Base-by-base conservation (phyloP, 257 asterid genomes). In the Sherardia arvensis region DNA sequence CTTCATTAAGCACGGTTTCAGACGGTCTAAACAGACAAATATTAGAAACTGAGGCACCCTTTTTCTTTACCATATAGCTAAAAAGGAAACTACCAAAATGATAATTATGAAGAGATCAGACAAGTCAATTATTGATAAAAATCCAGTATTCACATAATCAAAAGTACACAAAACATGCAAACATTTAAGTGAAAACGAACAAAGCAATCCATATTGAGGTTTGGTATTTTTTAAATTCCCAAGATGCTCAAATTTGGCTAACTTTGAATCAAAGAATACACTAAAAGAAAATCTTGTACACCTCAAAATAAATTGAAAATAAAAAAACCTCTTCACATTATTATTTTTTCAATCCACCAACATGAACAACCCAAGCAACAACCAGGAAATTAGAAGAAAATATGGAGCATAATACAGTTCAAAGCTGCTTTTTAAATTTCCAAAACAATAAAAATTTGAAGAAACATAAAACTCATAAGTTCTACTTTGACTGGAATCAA, bases 301-400 rank as follows among this genome's bases (percentile, higher is more conserved):
- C 3, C 28, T 22, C 11, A 68, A 47, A 1, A 26, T 33, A 26
- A 45, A 36, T 17, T 5, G 71, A 66, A 32, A 21, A 48, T 66
- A 57, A 32, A 21, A 48, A 64, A 57, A 92, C 99, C 97, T 89
- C 80, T 85, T 92, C 83, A 92, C 74, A 69, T 69, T 78, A 63
- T 89, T 68, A 68, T 89, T 97, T 80, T 80, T 92, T 92, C 97
- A 95, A 89, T 76, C 99, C 97, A 57, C 88, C 94, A 74, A 92
- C 79, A 17, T 94, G 87, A 67, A 87, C 83, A 78, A 84, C 72
- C 90, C 95, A 84, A 61, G 91, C 90, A 79, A 69, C 75, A 89
- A 72, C 83, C 94, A 17, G 17, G 29, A 26, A 14, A 3, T 5
- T 79, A 83, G 94, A 89, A 69, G 91, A 95, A 80, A 87, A 92